These are phyloP conservation scores for Populus hybrid DNA, from an alignment of 441 rosid species.

Conservation along the genomic window DNA sequence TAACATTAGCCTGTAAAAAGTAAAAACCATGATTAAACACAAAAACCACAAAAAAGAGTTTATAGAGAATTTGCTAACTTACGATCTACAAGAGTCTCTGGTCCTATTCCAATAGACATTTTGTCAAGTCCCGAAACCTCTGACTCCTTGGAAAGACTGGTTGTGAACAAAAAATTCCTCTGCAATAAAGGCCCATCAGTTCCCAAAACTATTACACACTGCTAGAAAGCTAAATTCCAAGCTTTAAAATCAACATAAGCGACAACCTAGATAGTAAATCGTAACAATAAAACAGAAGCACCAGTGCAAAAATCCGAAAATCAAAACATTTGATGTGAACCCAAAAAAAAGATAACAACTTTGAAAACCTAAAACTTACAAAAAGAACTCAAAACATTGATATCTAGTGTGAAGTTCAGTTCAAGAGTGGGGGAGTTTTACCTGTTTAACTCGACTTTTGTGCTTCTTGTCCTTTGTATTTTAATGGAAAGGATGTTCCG, in stretches of 20 bases:
- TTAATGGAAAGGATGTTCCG: not conserved
- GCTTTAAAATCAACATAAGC: too few relatives aligned
- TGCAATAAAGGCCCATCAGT: not conserved
- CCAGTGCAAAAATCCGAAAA: too few relatives aligned
- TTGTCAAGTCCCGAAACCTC: constrained; percentile 4
- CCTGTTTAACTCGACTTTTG: not conserved
- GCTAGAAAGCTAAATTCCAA: too few relatives aligned
- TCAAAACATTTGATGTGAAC: too few relatives aligned
- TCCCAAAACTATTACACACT: too few relatives aligned
- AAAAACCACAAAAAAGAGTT: not conserved
- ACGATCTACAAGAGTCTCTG: constrained; percentile 85
- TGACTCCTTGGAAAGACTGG: constrained; percentile 1
- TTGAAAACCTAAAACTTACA: too few relatives aligned
- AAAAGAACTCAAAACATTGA: too few relatives aligned
- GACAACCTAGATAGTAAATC: too few relatives aligned
- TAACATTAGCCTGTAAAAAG: not conserved
- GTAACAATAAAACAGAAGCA: too few relatives aligned
- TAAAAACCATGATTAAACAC: not conserved
- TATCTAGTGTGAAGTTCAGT: not conserved
- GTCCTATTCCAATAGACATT: constrained; percentile 72
- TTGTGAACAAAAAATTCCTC: not conserved
- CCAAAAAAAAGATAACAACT: too few relatives aligned
- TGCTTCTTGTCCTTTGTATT: not conserved
- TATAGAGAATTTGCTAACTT: constrained; percentile 18
- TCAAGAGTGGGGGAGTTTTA: not conserved